Evolutionary conservation across 1,139 yeast species (phyloP).

Genomic region (Candida pseudocylindracea): DNA sequence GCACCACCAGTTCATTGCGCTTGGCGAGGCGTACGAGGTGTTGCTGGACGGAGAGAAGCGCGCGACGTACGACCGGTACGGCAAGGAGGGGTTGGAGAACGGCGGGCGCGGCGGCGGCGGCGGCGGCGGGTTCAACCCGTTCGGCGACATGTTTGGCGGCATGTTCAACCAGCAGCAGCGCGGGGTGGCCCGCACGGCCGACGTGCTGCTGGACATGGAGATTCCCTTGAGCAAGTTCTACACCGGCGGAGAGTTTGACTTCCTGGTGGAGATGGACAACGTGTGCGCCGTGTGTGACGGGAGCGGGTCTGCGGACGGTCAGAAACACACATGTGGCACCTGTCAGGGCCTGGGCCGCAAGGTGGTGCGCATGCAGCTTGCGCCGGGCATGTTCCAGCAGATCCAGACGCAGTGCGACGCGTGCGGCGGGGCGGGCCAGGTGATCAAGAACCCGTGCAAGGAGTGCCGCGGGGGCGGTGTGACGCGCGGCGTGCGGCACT

Average conservation of each 20-base stretch:
- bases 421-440: slow-evolving; percentile 62
- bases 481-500: slow-evolving; percentile 27
- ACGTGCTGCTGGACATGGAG: slow-evolving; percentile 32
- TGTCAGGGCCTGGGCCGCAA: slow-evolving; percentile 64
- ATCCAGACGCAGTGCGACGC: slow-evolving; percentile 57
- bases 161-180: slow-evolving; percentile 26
- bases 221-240: slow-evolving; percentile 45
- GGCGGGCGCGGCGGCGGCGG: slow-evolving; percentile 20
- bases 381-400: slow-evolving; percentile 70
- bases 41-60: slow-evolving; percentile 58
- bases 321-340: slow-evolving; percentile 33
- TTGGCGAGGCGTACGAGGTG: slow-evolving; percentile 88
- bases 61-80: slow-evolving; percentile 51
- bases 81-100: slow-evolving; percentile 55
- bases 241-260: slow-evolving; percentile 38
- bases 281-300: slow-evolving; percentile 65
- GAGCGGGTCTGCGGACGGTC: slow-evolving; percentile 64
- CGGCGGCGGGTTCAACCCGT: slow-evolving; percentile 6
- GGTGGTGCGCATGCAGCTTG: slow-evolving; percentile 52
- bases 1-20: slow-evolving; percentile 66
- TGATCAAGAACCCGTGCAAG: slow-evolving; percentile 39
- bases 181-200: slow-evolving; percentile 32
- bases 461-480: slow-evolving; percentile 56
- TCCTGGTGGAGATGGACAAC: slow-evolving; percentile 48
- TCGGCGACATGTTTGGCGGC: slow-evolving; percentile 49